Evolutionary conservation across 257 asterid genomes (phyloP).

Genomic region (Solanum appendiculatum): DNA sequence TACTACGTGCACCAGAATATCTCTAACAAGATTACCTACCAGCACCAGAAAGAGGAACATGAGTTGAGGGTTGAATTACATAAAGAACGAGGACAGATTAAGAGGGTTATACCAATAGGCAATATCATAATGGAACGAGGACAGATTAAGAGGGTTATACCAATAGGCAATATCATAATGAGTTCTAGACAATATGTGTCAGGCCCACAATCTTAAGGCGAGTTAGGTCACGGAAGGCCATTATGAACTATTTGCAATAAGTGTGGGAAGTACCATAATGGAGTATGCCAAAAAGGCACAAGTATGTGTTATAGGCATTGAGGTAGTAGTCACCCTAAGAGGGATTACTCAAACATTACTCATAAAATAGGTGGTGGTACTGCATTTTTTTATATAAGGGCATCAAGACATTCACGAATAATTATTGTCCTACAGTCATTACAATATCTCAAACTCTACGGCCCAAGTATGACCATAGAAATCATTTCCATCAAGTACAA

Average conservation of each 20-base stretch:
- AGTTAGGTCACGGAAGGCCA: background rate
- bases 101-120: too few relatives aligned
- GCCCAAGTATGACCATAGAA: background rate
- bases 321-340: too few relatives aligned
- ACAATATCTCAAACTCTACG: background rate
- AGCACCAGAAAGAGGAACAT: too few relatives aligned
- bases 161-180: too few relatives aligned
- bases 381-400: too few relatives aligned
- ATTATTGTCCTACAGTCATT: background rate
- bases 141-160: too few relatives aligned
- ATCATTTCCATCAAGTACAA: too few relatives aligned
- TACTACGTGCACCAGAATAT: too few relatives aligned
- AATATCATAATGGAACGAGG: too few relatives aligned
- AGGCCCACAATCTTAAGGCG: background rate
- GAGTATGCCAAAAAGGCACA: background rate
- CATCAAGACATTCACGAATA: background rate
- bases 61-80: background rate
- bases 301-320: background rate
- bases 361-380: too few relatives aligned
- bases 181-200: background rate
- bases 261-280: background rate
- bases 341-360: too few relatives aligned
- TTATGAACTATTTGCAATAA: background rate
- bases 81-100: background rate
- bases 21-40: background rate